A percentile compares a stretch with the other conserved stretches of the same genome.
These are phyloP conservation scores for Calonectria multiphialidica DNA, from an alignment of 2,329 filamentous ascomycete species.

Conservation along the genomic window DNA sequence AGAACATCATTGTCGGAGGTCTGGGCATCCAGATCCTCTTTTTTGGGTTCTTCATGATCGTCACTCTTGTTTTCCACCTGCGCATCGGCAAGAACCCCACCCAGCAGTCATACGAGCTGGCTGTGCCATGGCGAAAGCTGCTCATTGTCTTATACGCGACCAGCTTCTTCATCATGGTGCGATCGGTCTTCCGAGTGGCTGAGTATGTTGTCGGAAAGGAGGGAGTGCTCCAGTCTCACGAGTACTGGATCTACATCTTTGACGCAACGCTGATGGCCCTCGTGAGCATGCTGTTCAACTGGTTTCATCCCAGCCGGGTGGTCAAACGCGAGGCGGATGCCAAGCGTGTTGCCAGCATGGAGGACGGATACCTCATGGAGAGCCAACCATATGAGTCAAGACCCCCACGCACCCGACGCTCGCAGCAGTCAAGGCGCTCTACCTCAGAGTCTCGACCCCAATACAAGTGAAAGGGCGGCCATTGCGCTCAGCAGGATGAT, in stretches of 20 bases:
- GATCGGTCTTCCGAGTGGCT: constrained; percentile 56
- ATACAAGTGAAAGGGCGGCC: constrained; percentile 13
- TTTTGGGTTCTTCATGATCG: constrained; percentile 65
- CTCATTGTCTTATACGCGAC: constrained; percentile 41
- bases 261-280: constrained; percentile 52
- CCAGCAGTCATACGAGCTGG: constrained; percentile 29
- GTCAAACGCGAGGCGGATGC: constrained; percentile 32
- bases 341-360: constrained; percentile 38
- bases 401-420: constrained; percentile 15
- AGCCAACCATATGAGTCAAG: constrained; percentile 29
- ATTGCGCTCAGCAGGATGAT: neutral
- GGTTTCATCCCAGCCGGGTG: constrained; percentile 44
- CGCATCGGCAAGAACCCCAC: constrained; percentile 39
- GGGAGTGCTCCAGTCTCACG: constrained; percentile 49
- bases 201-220: constrained; percentile 55
- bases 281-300: constrained; percentile 42
- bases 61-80: constrained; percentile 59
- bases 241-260: constrained; percentile 52
- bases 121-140: constrained; percentile 48
- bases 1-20: constrained; percentile 64
- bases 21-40: constrained; percentile 66
- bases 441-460: constrained; percentile 11
- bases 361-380: constrained; percentile 44
- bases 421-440: neutral
- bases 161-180: constrained; percentile 53